Base-by-base conservation (phyloP, 192 early-diverging fungal genomes). In the Spinellus fusiger region DNA sequence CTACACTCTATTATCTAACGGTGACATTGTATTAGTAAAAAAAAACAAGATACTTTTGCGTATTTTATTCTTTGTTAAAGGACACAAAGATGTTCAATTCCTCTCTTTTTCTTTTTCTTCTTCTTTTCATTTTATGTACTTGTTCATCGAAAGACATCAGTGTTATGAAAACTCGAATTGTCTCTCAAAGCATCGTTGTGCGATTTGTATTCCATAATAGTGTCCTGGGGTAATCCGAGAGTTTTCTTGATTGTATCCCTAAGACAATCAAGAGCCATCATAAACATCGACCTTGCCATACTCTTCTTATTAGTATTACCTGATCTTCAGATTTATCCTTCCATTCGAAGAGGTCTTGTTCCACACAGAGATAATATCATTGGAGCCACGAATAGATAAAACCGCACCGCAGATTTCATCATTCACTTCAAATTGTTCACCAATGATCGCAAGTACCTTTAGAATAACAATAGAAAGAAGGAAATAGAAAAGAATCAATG, bases 321-420 rank as follows among this genome's bases (percentile, higher is more conserved):
- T 75, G 59, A 97, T 98, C 51, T 84, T 86, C 44, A 88, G 37
- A 56, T 94, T 95, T 64, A 89, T 87, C 61, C 86, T 77, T 26
- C 87, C 86, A 59, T 93, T 89, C 3, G 88, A 84, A 15, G 95
- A 91, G 8, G 81, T 87, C 63, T 86, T 83, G 73, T 95, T 95
- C 95, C 95, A 98, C 65, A 98, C 69, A 33, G 93, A 95, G 28
- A 98, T 74, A 31, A 98, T 98, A 64, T 98, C 95, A 71, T 98
- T 93, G 8, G 82, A 84, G 65, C 89, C 89, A 33, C 95, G 80
- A 62, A 98, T 94, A 25, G 93, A 95, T 54, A 98, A 78, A 10
- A 98, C 95, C 23, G 88, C 86, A 25, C 95, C 95, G 71, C 92
- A 95, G 35, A 98, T 90, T 68, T 95, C 92, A 32, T 84, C 80